These are phyloP conservation scores for Leishmania martiniquensis DNA, from an alignment of 208 protist species.

Conservation along the genomic window DNA sequence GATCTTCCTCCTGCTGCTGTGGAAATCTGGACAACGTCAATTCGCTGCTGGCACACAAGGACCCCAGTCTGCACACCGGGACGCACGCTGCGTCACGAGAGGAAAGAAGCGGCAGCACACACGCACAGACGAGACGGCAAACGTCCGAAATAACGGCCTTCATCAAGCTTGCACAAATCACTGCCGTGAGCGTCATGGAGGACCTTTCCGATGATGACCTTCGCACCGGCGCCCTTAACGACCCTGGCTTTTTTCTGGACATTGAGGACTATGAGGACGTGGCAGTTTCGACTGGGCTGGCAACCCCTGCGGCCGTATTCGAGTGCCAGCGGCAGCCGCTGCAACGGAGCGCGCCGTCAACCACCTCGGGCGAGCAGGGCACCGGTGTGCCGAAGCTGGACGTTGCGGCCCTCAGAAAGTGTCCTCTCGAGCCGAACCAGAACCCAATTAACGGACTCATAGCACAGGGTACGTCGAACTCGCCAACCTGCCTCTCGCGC, in stretches of 20 bases:
- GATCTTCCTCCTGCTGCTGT: too few species aligned
- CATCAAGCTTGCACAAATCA: background rate
- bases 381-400: slow-evolving; percentile 25
- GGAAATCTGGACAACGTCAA: too few species aligned
- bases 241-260: slow-evolving; percentile 25
- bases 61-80: background rate
- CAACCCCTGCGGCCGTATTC: background rate
- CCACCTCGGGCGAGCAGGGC: background rate
- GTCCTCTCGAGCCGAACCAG: background rate
- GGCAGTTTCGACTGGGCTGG: slow-evolving; percentile 8
- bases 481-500: slow-evolving; percentile 19
- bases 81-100: background rate
- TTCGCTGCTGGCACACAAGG: too few species aligned
- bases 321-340: background rate
- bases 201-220: slow-evolving; percentile 26
- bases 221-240: slow-evolving; percentile 20
- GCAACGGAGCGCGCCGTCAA: background rate
- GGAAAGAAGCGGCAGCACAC: background rate
- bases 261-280: slow-evolving; percentile 30
- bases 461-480: background rate
- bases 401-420: slow-evolving; percentile 16
- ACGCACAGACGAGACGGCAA: background rate
- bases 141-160: background rate
- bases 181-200: slow-evolving; percentile 19
- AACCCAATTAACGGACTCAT: background rate